Conservation (phyloP, 2,329 filamentous ascomycete species). For the Simplicillium sp. region DNA sequence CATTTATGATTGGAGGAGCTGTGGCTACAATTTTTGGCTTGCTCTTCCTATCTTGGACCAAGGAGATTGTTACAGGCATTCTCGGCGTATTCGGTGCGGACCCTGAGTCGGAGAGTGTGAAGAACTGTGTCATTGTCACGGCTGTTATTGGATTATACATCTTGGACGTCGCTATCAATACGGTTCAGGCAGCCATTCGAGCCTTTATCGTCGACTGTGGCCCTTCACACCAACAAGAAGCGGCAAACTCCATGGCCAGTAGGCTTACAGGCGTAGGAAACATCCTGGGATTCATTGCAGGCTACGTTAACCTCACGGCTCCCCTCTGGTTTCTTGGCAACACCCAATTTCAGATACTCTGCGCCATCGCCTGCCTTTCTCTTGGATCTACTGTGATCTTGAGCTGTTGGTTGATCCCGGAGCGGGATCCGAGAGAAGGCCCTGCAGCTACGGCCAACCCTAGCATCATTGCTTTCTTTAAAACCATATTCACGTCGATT, state of each 20-base stretch:
- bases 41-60: slow-evolving; percentile 64
- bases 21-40: slow-evolving; percentile 58
- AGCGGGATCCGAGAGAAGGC: slow-evolving; percentile 72
- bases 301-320: slow-evolving; percentile 69
- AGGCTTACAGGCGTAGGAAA: slow-evolving; percentile 81
- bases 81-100: slow-evolving; percentile 63
- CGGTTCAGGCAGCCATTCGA: slow-evolving; percentile 85
- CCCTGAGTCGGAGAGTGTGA: slow-evolving; percentile 53
- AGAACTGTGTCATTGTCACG: slow-evolving; percentile 59
- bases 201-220: slow-evolving; percentile 92
- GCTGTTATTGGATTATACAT: slow-evolving; percentile 84
- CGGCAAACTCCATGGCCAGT: slow-evolving; percentile 90
- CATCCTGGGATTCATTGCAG: slow-evolving; percentile 81
- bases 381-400: slow-evolving; percentile 61
- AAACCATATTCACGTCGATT: slow-evolving; percentile 66
- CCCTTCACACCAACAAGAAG: slow-evolving; percentile 85
- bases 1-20: slow-evolving; percentile 68
- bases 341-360: slow-evolving; percentile 89
- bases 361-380: slow-evolving; percentile 69
- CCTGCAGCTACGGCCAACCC: slow-evolving; percentile 49
- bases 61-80: slow-evolving; percentile 60
- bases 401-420: slow-evolving; percentile 60
- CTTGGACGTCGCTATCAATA: slow-evolving; percentile 92
- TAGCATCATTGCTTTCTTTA: slow-evolving; percentile 72
- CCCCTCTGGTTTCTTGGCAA: slow-evolving; percentile 72